These are phyloP conservation scores for Geotrichum klebahnii DNA, from an alignment of 1,139 yeast genomes.

Conservation along the genomic window DNA sequence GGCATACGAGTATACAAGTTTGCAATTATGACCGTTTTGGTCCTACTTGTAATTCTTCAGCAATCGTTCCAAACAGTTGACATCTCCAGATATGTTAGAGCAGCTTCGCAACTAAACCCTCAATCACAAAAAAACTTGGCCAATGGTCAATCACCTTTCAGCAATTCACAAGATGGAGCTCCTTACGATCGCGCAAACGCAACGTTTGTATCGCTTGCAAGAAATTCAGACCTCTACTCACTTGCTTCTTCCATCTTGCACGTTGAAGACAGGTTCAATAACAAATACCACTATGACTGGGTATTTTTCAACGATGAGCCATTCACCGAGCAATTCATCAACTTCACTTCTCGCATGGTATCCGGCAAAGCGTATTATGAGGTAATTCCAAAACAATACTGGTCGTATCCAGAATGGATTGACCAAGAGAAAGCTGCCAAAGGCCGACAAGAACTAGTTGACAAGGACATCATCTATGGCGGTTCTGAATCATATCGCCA, in stretches of 20 bases:
- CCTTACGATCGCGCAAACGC: conserved; percentile 45
- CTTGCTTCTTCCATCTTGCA: conserved; percentile 57
- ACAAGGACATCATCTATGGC: conserved; percentile 54
- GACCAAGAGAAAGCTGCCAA: conserved; percentile 55
- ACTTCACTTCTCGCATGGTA: conserved; percentile 44
- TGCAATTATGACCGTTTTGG: not conserved
- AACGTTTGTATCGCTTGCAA: conserved; percentile 66
- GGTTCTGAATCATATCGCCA: conserved; percentile 65
- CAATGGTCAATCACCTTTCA: not conserved
- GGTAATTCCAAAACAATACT: conserved; percentile 57
- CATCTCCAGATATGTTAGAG: not conserved
- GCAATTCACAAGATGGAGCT: not conserved
- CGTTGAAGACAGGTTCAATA: conserved; percentile 69
- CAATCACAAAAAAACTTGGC: not conserved
- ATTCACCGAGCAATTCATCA: conserved; percentile 49
- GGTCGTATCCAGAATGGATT: conserved; percentile 69
- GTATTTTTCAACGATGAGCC: conserved; percentile 67
- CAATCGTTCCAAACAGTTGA: not conserved
- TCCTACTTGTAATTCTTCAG: not conserved
- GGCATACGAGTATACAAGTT: not conserved
- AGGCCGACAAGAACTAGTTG: conserved; percentile 48
- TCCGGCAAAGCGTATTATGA: conserved; percentile 66
- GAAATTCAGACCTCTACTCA: conserved; percentile 62
- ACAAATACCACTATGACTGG: conserved; percentile 66
- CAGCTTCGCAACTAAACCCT: not conserved